phyloP scores from a whole-genome alignment of 2,329 filamentous ascomycete genomes.

The Corinectria fuckeliana region DNA sequence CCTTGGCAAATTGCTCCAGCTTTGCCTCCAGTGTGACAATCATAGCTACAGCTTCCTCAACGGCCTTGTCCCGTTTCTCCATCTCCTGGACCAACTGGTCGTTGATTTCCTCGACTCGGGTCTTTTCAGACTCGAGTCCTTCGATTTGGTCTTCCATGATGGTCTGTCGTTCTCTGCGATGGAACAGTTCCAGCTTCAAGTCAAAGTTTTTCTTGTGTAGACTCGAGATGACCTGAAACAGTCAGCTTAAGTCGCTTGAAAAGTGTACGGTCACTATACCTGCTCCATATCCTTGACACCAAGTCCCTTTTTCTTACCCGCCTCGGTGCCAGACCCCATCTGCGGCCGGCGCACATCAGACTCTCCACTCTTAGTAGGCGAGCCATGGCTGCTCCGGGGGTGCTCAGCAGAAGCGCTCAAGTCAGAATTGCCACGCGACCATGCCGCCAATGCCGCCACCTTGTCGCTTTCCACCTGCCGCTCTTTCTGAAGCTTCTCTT shows the following conservation, averaged over 20 bases:
- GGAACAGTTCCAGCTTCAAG: conserved; percentile 74
- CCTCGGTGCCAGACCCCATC: conserved; percentile 51
- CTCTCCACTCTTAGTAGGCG: conserved; percentile 46
- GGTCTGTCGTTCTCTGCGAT: conserved; percentile 69
- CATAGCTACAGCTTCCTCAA: conserved; percentile 73
- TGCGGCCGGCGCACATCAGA: conserved; percentile 48
- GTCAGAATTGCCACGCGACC: conserved; percentile 47
- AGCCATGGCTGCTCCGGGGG: conserved; percentile 45
- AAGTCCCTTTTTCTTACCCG: conserved; percentile 58
- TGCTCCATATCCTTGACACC: conserved; percentile 73
- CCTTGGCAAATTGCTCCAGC: conserved; percentile 59
- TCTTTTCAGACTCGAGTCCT: conserved; percentile 59
- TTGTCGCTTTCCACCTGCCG: conserved; percentile 57
- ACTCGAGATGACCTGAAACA: conserved; percentile 64
- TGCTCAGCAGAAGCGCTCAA: conserved; percentile 49
- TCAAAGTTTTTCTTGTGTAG: conserved; percentile 81
- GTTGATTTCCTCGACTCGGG: conserved; percentile 63
- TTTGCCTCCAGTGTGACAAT: conserved; percentile 70
- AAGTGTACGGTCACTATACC: conserved; percentile 47
- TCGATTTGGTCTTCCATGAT: conserved; percentile 65
- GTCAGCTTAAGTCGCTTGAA: conserved; percentile 7
- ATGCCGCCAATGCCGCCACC: conserved; percentile 33
- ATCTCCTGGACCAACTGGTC: conserved; percentile 65
- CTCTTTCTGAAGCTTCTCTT: conserved; percentile 61
- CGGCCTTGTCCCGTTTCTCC: conserved; percentile 72